Evolutionary conservation across 208 protist genomes (phyloP).

Genomic region (Tritrichomonas musculus): DNA sequence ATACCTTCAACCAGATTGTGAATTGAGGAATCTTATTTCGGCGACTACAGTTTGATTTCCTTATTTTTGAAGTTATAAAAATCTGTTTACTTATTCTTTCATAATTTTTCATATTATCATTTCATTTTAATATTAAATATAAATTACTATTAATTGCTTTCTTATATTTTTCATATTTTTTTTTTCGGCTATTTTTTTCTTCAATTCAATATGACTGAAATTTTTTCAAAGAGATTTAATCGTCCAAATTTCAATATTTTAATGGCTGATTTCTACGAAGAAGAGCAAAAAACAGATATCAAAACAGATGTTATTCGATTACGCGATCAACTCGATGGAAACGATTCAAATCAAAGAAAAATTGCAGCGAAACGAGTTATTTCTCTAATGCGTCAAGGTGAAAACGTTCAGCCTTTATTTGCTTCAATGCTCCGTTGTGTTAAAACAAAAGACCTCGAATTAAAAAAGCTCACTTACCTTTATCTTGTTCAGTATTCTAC

Average conservation of each 20-base stretch:
- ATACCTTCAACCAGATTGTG: neutral
- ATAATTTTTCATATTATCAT: too few species aligned
- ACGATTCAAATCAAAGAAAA: neutral
- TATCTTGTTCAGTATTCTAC: conserved; percentile 14
- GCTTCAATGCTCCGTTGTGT: conserved; percentile 27
- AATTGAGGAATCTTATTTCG: neutral
- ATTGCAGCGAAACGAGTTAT: neutral
- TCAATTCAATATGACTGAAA: too few species aligned
- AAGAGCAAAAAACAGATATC: too few species aligned
- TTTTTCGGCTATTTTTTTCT: too few species aligned
- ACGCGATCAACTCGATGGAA: neutral
- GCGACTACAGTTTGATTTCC: neutral
- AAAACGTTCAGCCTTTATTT: conserved; percentile 1
- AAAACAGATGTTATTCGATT: neutral
- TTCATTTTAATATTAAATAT: too few species aligned
- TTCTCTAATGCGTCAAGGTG: neutral
- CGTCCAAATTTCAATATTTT: too few species aligned
- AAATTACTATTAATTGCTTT: too few species aligned
- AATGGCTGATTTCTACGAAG: too few species aligned
- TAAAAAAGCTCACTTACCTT: neutral
- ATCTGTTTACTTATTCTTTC: too few species aligned
- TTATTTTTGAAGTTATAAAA: too few species aligned
- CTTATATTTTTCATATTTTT: too few species aligned
- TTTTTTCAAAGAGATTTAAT: too few species aligned
- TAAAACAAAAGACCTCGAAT: neutral